Percentiles rank a stretch among this genome's conserved stretches.
Evolutionary conservation across 2,329 filamentous ascomycete species (phyloP).

Genomic region (Coniochaeta sp.): DNA sequence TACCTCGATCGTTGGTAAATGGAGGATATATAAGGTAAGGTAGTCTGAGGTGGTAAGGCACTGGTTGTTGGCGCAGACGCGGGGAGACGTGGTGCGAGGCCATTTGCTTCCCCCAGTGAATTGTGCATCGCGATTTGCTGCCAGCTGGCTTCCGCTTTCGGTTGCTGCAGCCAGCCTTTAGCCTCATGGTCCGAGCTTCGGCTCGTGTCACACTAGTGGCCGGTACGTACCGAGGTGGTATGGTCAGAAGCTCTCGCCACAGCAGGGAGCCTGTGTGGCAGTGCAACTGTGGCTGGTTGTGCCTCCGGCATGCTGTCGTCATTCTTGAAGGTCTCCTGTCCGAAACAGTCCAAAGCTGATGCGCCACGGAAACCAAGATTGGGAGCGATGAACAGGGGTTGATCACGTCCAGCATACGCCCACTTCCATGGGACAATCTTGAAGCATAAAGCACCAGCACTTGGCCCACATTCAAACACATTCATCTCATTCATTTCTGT

Average conservation of each 20-base stretch:
- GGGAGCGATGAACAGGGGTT: neutral
- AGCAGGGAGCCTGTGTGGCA: neutral
- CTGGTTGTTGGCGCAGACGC: neutral
- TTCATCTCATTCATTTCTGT: neutral
- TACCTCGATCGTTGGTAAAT: neutral
- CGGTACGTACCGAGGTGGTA: neutral
- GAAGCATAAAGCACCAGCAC: neutral
- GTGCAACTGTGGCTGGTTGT: neutral
- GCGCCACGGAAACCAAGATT: slow-evolving; percentile 1
- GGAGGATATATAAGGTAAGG: neutral
- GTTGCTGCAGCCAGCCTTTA: neutral
- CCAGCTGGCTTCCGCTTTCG: slow-evolving; percentile 1
- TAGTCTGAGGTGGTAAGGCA: neutral
- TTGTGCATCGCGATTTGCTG: neutral
- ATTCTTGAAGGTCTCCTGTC: neutral
- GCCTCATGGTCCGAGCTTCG: neutral
- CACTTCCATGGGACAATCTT: neutral
- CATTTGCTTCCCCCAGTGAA: neutral
- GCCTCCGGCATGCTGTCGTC: neutral
- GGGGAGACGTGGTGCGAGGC: slow-evolving; percentile 1
- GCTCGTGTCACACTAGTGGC: no score
- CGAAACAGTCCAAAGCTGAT: neutral
- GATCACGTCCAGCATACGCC: neutral
- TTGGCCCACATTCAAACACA: neutral
- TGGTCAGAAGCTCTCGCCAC: no score